Conservation (phyloP, 1,139 yeast species). For the Yamadazyma membranifaciens region DNA sequence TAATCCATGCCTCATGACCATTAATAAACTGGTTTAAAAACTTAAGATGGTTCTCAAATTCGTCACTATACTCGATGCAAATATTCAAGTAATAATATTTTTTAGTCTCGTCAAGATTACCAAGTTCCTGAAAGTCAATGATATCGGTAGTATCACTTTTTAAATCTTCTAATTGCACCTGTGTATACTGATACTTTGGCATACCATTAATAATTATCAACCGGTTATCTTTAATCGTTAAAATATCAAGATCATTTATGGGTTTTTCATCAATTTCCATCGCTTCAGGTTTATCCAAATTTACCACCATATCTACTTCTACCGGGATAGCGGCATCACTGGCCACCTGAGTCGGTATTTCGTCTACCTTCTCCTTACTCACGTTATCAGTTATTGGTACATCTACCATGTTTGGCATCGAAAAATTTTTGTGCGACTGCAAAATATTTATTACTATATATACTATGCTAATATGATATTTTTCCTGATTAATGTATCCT, state of each 20-base stretch:
- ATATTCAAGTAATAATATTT: slow-evolving; percentile 30
- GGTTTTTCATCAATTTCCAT: background rate
- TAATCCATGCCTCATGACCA: slow-evolving; percentile 17
- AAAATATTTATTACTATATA: background rate
- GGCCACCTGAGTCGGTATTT: background rate
- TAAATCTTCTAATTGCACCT: slow-evolving; percentile 12
- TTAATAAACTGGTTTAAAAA: slow-evolving; percentile 24
- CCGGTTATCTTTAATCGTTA: too few species aligned
- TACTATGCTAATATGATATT: too few species aligned
- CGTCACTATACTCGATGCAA: slow-evolving; percentile 34
- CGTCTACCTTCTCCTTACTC: background rate
- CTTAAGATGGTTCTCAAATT: slow-evolving; percentile 25
- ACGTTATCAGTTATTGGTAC: background rate
- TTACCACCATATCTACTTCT: background rate
- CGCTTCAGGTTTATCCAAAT: background rate
- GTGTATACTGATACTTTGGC: slow-evolving; percentile 29
- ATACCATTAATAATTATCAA: slow-evolving; percentile 32
- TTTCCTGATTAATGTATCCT: too few species aligned
- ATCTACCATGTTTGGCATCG: slow-evolving; percentile 4
- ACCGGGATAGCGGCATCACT: background rate
- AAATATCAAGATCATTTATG: background rate
- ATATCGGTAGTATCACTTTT: slow-evolving; percentile 6
- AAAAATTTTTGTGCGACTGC: slow-evolving; percentile 7
- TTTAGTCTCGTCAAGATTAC: slow-evolving; percentile 5
- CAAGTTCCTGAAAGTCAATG: slow-evolving; percentile 14